Evolutionary conservation across 345 rosid genomes (phyloP), one percentile per base, ranked within the genome.

Genomic region (Salix brachista): DNA sequence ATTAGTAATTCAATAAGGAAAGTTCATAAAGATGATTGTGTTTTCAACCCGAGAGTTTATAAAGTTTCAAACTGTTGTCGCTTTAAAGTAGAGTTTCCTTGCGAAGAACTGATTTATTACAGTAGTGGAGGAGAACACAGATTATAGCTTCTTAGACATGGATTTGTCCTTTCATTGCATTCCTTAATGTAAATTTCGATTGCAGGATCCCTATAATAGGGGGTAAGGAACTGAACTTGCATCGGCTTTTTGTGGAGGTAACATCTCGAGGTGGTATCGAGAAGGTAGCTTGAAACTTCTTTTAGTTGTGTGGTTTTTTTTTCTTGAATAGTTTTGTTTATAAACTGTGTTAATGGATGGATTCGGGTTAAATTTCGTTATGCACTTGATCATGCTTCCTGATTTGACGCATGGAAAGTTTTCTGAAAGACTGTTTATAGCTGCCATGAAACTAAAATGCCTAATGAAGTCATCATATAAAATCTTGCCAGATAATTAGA

Each of bases 211-310:
- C 99, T 0, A 90, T 91, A 23, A 92, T 96, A 70, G 99, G 97
- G 39, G 98, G 99, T 42, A 90, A 81, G 82, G 97, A 92, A 65
- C 86, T 96, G 70, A 95, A 96, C 77, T 85, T 96, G 90, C 97
- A 96, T 82, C 85, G 82, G 67, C 97, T 96, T 77, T 96, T 96
- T 74, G 79, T 91, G 25, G 99, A 96, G 84, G 99, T 96, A 72
- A 96, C 99, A 25, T 75, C 97, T 77, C 96, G 97, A 10, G 99
- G 99, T 65, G 99, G 99, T 42, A 85, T 96, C 75, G 91, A 86
- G 78, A 96, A 94, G 98, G 99, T 92, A 87, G 46, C 52, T 17
- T 17, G 58, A 79, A 37, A n/a, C 54, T 17, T 16, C 28, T 37
- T 28, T 30, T 4, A 26, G 30, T 26, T 73, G 26, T 36, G 16